These are phyloP conservation scores for Penicillium sp. DNA, from an alignment of 2,329 filamentous ascomycete genomes.

Conservation along the genomic window DNA sequence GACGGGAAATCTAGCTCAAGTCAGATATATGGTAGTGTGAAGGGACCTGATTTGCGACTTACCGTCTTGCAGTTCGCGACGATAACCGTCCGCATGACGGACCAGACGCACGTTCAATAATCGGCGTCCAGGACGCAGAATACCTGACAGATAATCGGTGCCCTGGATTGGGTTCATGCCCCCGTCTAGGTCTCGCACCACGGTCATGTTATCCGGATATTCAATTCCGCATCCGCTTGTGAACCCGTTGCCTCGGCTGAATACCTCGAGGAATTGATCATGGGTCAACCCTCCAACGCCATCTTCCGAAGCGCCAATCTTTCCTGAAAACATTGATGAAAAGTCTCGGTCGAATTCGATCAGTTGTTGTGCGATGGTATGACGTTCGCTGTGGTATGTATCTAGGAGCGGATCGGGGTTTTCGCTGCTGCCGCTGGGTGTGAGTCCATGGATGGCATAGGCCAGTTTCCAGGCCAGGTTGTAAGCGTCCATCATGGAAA, in stretches of 20 bases:
- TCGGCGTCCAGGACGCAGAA: conserved; percentile 34
- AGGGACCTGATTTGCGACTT: neutral
- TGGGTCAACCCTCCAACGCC: conserved; percentile 28
- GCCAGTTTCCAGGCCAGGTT: conserved; percentile 43
- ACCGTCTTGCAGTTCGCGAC: conserved; percentile 37
- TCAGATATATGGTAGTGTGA: neutral
- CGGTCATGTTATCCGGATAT: conserved; percentile 30
- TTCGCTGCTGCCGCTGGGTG: conserved; percentile 18
- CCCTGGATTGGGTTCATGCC: conserved; percentile 27
- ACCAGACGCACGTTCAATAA: conserved; percentile 32
- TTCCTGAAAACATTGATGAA: conserved; percentile 41
- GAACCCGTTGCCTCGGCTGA: conserved; percentile 37
- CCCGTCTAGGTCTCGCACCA: conserved; percentile 20
- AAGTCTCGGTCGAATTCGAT: conserved; percentile 41
- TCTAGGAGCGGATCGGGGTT: conserved; percentile 29
- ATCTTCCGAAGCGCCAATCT: conserved; percentile 28
- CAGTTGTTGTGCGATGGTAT: conserved; percentile 36
- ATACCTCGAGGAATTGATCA: conserved; percentile 36
- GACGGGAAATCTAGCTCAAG: conserved; percentile 31
- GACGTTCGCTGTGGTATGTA: conserved; percentile 38
- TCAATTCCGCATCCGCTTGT: conserved; percentile 40
- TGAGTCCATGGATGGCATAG: conserved; percentile 35
- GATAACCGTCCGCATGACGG: conserved; percentile 36
- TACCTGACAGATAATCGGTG: conserved; percentile 34
- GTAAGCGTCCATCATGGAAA: conserved; percentile 60